These are phyloP conservation scores for Glycine tomentella DNA, from an alignment of 306 rosid species.

Conservation along the genomic window DNA sequence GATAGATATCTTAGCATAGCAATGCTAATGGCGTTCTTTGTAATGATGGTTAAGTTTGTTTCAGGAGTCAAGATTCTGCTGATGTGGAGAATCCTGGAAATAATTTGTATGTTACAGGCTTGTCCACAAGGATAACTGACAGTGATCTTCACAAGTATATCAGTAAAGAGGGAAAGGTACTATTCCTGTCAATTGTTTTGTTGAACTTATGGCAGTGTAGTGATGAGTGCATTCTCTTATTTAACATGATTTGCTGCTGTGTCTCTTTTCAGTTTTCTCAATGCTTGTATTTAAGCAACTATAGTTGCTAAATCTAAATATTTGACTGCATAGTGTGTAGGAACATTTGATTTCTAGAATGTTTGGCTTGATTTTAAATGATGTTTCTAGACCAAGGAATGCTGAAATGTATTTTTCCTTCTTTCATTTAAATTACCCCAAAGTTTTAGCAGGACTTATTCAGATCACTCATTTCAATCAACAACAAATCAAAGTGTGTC, in stretches of 20 bases:
- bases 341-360: neutral
- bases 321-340: neutral
- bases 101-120: constrained; percentile 60
- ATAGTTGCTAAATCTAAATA: neutral
- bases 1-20: neutral
- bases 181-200: neutral
- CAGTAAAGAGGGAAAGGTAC: constrained; percentile 57
- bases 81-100: constrained; percentile 60
- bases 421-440: neutral
- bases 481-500: neutral
- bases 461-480: neutral
- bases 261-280: neutral
- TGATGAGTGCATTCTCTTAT: neutral
- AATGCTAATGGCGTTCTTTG: neutral
- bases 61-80: constrained; percentile 50
- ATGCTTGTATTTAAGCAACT: neutral
- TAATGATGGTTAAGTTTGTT: constrained; percentile 33
- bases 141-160: constrained; percentile 56
- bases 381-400: neutral
- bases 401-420: neutral
- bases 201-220: neutral
- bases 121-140: constrained; percentile 56
- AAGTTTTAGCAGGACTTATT: neutral
- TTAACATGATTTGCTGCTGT: neutral
- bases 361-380: neutral